Base-by-base conservation (phyloP, 805 yeast genomes). In the Debaryomyces tyrocola region DNA sequence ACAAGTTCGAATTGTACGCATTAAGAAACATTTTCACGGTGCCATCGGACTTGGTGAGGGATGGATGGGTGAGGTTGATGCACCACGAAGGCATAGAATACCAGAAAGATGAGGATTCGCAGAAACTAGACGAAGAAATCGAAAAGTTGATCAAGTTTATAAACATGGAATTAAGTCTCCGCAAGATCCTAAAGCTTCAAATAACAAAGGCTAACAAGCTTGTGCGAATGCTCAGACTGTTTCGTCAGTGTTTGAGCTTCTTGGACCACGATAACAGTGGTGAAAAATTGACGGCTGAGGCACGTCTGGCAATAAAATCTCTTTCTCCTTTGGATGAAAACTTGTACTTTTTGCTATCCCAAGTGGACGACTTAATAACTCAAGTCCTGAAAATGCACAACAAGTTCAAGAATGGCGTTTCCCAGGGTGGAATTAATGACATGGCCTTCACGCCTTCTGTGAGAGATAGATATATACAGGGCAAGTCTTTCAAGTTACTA, bases 1-100 rank as follows among this genome's bases (percentile, higher is more conserved):
- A 91, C 63, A 85, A 85, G 61, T 83, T 88, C 56, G 97, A 91
- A 66, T 68, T 90, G 29, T 91, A 91, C 64, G 79, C 87, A 2
- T 67, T 89, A 42, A 69, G 96, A 58, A 91, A 91, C 60, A 80
- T 91, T 10, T 72, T 91, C 45, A 78, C 77, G 10, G 69, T 91
- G 14, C 96, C 96, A 0, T 66, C 65, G 4, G 86, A 83, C 11
- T 69, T 88, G 29, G 73, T 85, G 0, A 76, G 75, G 3, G 78
- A 70, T 10, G 95, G 96, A 5, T 82, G 80, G 73, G 67, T 91
- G 45, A 64, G 85, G 40, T 67, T 90, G 40, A 75, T 75, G 41
- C 94, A 89, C 58, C 94, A 91, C 47, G 75, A 78, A 43, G 80
- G 75, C 1, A 56, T 86, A n/a, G 66, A 55, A 11, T 62, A 60